Conservation (phyloP, 1,284 basidiomycete species). For the Pseudozyma sp. region DNA sequence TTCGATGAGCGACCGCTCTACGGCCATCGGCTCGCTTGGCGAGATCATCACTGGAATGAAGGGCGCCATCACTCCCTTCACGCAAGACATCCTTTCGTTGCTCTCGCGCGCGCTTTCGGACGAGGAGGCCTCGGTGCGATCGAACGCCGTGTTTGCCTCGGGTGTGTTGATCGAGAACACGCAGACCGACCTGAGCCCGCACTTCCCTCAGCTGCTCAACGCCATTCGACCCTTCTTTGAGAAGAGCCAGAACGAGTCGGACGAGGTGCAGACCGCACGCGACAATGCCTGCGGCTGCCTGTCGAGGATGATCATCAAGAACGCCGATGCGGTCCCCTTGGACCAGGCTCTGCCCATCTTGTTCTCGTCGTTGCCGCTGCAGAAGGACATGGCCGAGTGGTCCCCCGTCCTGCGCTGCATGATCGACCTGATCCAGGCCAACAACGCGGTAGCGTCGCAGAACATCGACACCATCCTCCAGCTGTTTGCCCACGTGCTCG, state of each 20-base stretch:
- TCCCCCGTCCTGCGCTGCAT: slow-evolving; percentile 85
- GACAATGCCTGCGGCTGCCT: slow-evolving; percentile 97
- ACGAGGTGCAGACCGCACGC: slow-evolving; percentile 82
- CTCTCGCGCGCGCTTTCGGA: slow-evolving; percentile 78
- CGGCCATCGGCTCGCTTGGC: slow-evolving; percentile 91
- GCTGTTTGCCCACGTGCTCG: slow-evolving; percentile 86
- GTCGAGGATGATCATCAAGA: slow-evolving; percentile 86
- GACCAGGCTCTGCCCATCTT: slow-evolving; percentile 87
- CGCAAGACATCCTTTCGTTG: slow-evolving; percentile 72
- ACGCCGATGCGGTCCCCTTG: slow-evolving; percentile 83
- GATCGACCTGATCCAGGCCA: slow-evolving; percentile 85
- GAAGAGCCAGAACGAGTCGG: slow-evolving; percentile 73
- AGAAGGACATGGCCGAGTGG: slow-evolving; percentile 80
- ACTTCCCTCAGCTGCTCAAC: slow-evolving; percentile 83
- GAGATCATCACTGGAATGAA: slow-evolving; percentile 97
- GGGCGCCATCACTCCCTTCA: slow-evolving; percentile 84
- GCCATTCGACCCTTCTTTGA: slow-evolving; percentile 86
- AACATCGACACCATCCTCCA: slow-evolving; percentile 83
- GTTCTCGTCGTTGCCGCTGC: slow-evolving; percentile 83
- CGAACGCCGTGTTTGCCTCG: slow-evolving; percentile 93
- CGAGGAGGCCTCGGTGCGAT: slow-evolving; percentile 88
- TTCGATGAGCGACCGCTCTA: slow-evolving; percentile 89
- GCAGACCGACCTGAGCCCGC: slow-evolving; percentile 81
- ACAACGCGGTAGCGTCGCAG: slow-evolving; percentile 77
- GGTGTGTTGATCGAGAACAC: slow-evolving; percentile 93